Evolutionary conservation across 805 yeast species (phyloP), one percentile per base, ranked within the genome.

Genomic region (Torulaspora indica): DNA sequence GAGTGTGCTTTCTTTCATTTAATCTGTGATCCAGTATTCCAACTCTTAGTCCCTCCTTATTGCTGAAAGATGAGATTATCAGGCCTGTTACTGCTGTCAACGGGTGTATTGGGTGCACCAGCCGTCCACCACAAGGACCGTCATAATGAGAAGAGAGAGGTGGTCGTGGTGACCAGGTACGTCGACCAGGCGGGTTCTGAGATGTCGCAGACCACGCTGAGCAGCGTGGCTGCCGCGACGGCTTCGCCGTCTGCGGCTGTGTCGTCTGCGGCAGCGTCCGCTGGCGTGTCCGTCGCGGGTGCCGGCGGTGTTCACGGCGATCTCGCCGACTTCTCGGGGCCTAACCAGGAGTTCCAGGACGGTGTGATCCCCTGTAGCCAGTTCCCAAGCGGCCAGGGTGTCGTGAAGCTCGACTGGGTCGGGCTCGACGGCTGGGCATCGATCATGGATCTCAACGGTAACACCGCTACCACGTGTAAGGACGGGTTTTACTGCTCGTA

Each of bases 401-500:
- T 79, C 30, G 69, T 82, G 56, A 60, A 81, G 29, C 69, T 81
- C 23, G 76, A 74, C 63, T 73, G 80, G 76, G 56, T 78, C 49
- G 72, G 67, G 35, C 65, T 70, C 51, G 77, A 71, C 51, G 79
- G 79, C 52, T 75, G 75, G 73, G 51, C 63, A 32, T 55, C 61
- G 29, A 48, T 79, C 49, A 79, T 80, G 82, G 72, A 81, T 38
- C 72, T 76, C 58, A 82, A 84, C 33, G 85, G 81, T 46, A 82
- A 82, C 72, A 66, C 77, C 70, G 70, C 77, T 54, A 63, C 74
- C 48, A 64, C 80, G 37, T 82, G 89, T 71, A 58, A 69, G 51
- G 83, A 80, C 49, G 89, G 85, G 38, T 74, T 71, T 63, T 82
- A 81, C 73, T 82, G 89, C 65, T 82, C 88, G 42, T 82, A 82